These are phyloP conservation scores for Candida caryicola DNA, from an alignment of 805 yeast species.

Conservation along the genomic window DNA sequence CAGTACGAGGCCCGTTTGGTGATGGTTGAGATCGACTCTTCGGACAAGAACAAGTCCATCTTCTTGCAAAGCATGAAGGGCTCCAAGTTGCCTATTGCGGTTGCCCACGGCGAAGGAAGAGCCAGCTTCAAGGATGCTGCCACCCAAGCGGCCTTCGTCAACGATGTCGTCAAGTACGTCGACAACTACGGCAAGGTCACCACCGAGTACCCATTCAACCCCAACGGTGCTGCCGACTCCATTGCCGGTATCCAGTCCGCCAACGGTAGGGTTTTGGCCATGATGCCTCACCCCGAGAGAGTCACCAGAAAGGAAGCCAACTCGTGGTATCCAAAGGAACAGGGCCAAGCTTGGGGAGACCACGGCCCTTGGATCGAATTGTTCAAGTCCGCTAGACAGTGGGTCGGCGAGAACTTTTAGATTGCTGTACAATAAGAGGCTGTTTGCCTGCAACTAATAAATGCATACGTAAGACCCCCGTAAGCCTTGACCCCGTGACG, in stretches of 20 bases:
- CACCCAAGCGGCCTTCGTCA: slow-evolving; percentile 45
- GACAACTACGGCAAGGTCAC: slow-evolving; percentile 89
- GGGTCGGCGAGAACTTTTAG: slow-evolving; percentile 63
- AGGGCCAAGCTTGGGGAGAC: slow-evolving; percentile 66
- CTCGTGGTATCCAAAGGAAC: slow-evolving; percentile 76
- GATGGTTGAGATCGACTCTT: slow-evolving; percentile 70
- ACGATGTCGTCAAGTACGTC: slow-evolving; percentile 70
- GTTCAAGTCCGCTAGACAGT: slow-evolving; percentile 88
- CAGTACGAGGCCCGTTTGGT: slow-evolving; percentile 95
- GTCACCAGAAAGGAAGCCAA: slow-evolving; percentile 83
- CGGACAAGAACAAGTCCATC: slow-evolving; percentile 53
- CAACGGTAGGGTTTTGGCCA: slow-evolving; percentile 91
- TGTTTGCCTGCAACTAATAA: not conserved
- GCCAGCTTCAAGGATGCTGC: slow-evolving; percentile 61
- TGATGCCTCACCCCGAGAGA: slow-evolving; percentile 99
- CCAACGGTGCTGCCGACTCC: slow-evolving; percentile 93
- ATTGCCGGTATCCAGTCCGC: slow-evolving; percentile 88
- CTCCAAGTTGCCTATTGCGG: slow-evolving; percentile 92
- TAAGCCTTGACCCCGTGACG: no score
- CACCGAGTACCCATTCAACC: slow-evolving; percentile 86
- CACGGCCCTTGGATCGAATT: slow-evolving; percentile 95
- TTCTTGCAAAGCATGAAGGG: slow-evolving; percentile 90
- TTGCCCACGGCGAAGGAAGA: slow-evolving; percentile 98
- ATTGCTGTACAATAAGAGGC: slow-evolving; percentile 1
- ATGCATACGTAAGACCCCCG: not conserved